Evolutionary conservation across 2,329 filamentous ascomycete species (phyloP), one percentile per base, ranked within the genome.

Genomic region (Fusarium metavorans): DNA sequence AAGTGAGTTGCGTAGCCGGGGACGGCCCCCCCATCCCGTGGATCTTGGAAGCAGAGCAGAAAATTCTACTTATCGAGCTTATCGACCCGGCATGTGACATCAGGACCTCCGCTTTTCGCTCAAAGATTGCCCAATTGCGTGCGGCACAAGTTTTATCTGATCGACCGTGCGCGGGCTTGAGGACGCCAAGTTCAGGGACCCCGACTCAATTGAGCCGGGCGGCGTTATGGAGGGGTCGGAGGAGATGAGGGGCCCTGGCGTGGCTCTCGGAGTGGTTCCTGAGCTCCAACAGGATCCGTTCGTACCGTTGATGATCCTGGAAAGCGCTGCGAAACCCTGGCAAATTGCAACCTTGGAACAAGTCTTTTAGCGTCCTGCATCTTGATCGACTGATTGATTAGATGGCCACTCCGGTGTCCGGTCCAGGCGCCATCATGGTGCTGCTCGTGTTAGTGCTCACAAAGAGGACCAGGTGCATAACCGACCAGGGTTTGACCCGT

Each of bases 321-420:
- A 43, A 52, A 66, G 34, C 25, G 20, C 52, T 35, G 58, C n/a
- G 63, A 43, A 59, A 56, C 69, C 62, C 66, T 75, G 62, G n/a
- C 71, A n/a, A n/a, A 54, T 30, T 58, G 60, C 25, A 72, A 64
- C 35, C 62, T 66, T 50, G 13, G 20, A 32, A 34, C 70, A 56
- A 32, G 39, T 52, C 57, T 45, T 69, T 50, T 76, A 77, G 76
- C 70, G 67, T 58, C 66, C 64, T 78, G 75, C 72, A 71, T 16
- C 45, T 75, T 76, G 77, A 78, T 79, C 77, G 32, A 77, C 71
- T 77, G 77, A 79, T 79, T 79, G 77, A 79, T 79, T 78, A 79
- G 77, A 79, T 79, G 73, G 41, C 62, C 66, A 61, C 65, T 61
- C 59, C 73, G 64, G 67, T 56, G 52, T 43, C 13, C 41, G 57